Conservation (phyloP, 257 asterid genomes). For the Solanum appendiculatum region DNA sequence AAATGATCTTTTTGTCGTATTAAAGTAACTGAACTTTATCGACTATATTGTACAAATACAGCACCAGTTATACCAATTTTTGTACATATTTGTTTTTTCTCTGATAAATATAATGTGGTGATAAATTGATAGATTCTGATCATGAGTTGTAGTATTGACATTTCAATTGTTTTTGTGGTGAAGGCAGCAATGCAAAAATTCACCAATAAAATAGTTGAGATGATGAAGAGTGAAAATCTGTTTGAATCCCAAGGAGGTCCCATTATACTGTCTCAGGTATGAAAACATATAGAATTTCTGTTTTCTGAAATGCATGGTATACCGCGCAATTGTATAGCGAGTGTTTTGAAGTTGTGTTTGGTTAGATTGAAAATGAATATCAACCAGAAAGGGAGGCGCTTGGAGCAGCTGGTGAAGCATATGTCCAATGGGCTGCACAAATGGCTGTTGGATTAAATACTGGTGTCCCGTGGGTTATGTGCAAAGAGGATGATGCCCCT, state of each 20-base stretch:
- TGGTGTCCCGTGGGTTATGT: slow-evolving; percentile 76
- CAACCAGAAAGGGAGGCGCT: slow-evolving; percentile 29
- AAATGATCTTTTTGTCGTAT: not conserved
- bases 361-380: slow-evolving; percentile 70
- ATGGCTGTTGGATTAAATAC: slow-evolving; percentile 60
- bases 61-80: not conserved
- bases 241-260: slow-evolving; percentile 74
- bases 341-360: not conserved
- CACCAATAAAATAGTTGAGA: slow-evolving; percentile 46
- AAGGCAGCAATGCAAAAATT: slow-evolving; percentile 60
- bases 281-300: not conserved
- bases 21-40: not conserved
- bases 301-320: not conserved
- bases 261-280: slow-evolving; percentile 65
- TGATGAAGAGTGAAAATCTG: slow-evolving; percentile 55
- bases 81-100: not conserved
- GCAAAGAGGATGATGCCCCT: slow-evolving; percentile 71
- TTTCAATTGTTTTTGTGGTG: not conserved
- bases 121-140: not conserved
- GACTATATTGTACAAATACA: not conserved
- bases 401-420: slow-evolving; percentile 48
- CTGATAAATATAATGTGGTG: not conserved
- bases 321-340: not conserved
- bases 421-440: slow-evolving; percentile 57
- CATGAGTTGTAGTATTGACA: not conserved